Evolutionary conservation across 2,329 filamentous ascomycete species (phyloP), one percentile per base, ranked within the genome.

Genomic region (Clarireedia monteithiana): DNA sequence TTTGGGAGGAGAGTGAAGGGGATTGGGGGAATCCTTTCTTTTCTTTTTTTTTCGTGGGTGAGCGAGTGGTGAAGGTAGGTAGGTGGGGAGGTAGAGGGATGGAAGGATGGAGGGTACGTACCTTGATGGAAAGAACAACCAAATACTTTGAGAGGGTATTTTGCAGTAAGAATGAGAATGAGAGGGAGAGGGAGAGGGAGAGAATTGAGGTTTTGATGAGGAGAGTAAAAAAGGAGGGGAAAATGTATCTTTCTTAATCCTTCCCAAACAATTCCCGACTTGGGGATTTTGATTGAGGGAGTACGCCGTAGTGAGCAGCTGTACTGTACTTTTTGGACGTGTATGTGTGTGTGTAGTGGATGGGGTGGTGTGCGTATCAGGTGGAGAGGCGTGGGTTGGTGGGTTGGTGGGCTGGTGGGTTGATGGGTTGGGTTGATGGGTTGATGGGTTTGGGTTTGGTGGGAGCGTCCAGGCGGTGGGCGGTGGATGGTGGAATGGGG

Each of bases 141-240:
- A 42, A 51, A 52, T 52, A 45, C 39, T 30, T 30, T 7, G n/a
- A 20, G 7, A 44, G 38, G 26, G 50, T 52, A 52, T 52, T 52
- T 45, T 17, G 40, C 40, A 44, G 20, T 44, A 3, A 44, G 40
- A 44, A n/a, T 52, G 40, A 20, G 26, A 20, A n/a, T 15, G 17
- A 6, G 38, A 40, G 9, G 20, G 17, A 23, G 26, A 51, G 23
- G 23, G 20, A 30, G 40, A 20, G 50, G 20, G 24, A 30, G 15
- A 30, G 34, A 24, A 17, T 10, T 30, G 20, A 26, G 30, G 50
- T 17, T 52, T 27, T 26, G 50, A 52, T 27, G 17, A 42, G 34
- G 50, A 5, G 17, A 44, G 20, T 17, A 17, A 23, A 17, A 38
- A 23, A 30, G 27, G 27, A 30, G 27, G 27, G 27, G 27, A 30